Evolutionary conservation across 495 filamentous ascomycete species (phyloP).

Genomic region (Trichoderma reesei): DNA sequence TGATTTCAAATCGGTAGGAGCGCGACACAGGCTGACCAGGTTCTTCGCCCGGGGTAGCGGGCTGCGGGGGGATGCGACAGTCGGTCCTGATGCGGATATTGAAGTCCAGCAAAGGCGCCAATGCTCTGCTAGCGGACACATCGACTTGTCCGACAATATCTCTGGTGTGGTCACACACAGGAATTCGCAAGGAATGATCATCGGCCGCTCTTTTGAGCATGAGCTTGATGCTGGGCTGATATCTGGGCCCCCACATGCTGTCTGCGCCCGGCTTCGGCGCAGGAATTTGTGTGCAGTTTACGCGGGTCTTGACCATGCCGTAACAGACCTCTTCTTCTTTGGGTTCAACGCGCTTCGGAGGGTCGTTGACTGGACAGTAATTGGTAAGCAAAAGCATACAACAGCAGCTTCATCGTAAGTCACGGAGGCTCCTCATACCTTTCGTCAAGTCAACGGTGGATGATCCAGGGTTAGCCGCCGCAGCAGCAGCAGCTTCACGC

Average conservation of each 20-base stretch:
- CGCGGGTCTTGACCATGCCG: slow-evolving; percentile 61
- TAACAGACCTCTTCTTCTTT: slow-evolving; percentile 65
- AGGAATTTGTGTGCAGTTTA: slow-evolving; percentile 60
- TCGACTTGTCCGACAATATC: slow-evolving; percentile 69
- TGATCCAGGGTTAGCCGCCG: slow-evolving; percentile 4
- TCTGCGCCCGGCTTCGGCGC: slow-evolving; percentile 49
- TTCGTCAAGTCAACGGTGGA: slow-evolving; percentile 59
- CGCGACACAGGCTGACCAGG: slow-evolving; percentile 38
- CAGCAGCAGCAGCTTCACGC: not conserved
- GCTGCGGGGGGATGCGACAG: slow-evolving; percentile 54
- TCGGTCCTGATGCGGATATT: slow-evolving; percentile 51
- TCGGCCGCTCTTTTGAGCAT: slow-evolving; percentile 46
- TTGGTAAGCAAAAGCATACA: not conserved
- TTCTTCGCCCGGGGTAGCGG: slow-evolving; percentile 43
- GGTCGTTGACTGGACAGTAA: slow-evolving; percentile 38
- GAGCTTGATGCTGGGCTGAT: slow-evolving; percentile 69
- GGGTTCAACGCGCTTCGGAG: slow-evolving; percentile 11
- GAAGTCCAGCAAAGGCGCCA: slow-evolving; percentile 63
- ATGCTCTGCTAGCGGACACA: slow-evolving; percentile 50
- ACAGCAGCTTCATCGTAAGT: not conserved
- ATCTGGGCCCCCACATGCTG: slow-evolving; percentile 32
- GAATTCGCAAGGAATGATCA: slow-evolving; percentile 48
- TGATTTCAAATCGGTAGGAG: slow-evolving; percentile 53
- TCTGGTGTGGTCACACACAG: slow-evolving; percentile 59
- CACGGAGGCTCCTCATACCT: slow-evolving; percentile 24